These are phyloP conservation scores for Fusarium camptoceras DNA, from an alignment of 2,329 filamentous ascomycete species.

Conservation along the genomic window DNA sequence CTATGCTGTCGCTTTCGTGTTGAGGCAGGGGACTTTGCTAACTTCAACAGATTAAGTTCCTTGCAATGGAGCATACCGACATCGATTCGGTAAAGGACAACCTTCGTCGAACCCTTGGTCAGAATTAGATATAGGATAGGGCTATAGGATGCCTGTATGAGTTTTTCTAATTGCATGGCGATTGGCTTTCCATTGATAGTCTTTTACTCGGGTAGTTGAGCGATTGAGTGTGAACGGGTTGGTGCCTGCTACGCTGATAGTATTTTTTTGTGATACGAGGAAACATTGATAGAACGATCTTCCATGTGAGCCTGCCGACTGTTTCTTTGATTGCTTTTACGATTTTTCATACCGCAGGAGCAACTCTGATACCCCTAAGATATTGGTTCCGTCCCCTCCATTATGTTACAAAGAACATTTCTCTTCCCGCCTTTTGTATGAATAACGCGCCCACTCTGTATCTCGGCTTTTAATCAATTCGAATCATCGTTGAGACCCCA, in stretches of 20 bases:
- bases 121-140: slow-evolving; percentile 33
- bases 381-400: background rate
- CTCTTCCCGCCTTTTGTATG: background rate
- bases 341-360: slow-evolving; percentile 26
- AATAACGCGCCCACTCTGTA: slow-evolving; percentile 7
- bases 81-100: slow-evolving; percentile 70
- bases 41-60: slow-evolving; percentile 69
- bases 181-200: background rate
- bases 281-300: background rate
- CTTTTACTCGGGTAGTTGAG: background rate
- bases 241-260: slow-evolving; percentile 4
- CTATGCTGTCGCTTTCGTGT: background rate
- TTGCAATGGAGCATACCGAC: slow-evolving; percentile 70
- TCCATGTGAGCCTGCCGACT: background rate
- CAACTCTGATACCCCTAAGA: slow-evolving; percentile 35
- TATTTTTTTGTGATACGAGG: background rate
- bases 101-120: slow-evolving; percentile 63
- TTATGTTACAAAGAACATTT: background rate
- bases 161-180: background rate
- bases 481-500: slow-evolving; percentile 1
- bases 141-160: background rate
- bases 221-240: background rate
- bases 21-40: slow-evolving; percentile 12
- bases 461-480: background rate
- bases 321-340: background rate